These are phyloP conservation scores for Sporothrix sp. DNA, from an alignment of 2,329 filamentous ascomycete genomes.

Conservation along the genomic window DNA sequence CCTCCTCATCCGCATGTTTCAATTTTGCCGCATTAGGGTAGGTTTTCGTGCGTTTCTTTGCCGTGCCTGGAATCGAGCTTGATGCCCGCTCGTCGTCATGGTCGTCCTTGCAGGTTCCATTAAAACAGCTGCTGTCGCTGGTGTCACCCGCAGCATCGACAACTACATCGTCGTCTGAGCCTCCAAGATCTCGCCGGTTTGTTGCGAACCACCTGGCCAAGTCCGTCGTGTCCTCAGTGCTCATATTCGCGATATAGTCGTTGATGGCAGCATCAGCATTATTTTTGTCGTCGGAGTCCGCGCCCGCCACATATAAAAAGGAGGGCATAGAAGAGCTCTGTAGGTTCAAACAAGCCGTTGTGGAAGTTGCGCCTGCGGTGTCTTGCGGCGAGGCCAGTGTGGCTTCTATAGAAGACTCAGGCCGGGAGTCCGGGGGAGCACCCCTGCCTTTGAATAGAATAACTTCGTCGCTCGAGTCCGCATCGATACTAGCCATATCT, in stretches of 20 bases:
- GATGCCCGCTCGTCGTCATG: conserved; percentile 16
- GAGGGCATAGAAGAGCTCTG: not conserved
- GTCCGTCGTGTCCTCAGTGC: conserved; percentile 31
- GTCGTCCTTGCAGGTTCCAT: not conserved
- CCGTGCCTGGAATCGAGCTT: conserved; percentile 15
- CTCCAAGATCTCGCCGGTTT: conserved; percentile 34
- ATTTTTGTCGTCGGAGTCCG: conserved; percentile 18
- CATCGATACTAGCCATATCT: conserved; percentile 16
- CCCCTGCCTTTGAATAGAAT: conserved; percentile 47
- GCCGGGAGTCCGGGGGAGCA: not conserved
- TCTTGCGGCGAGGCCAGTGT: not conserved
- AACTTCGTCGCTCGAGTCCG: conserved; percentile 62
- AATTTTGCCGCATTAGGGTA: not conserved
- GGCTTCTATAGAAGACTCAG: not conserved
- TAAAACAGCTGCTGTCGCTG: not conserved
- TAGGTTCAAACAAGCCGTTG: not conserved
- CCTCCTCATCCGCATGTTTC: conserved; percentile 23
- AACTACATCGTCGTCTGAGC: conserved; percentile 31
- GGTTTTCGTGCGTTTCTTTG: not conserved
- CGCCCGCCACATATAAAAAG: not conserved
- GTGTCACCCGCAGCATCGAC: conserved; percentile 9
- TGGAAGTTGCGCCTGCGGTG: not conserved
- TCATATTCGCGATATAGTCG: conserved; percentile 64
- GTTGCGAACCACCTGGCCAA: conserved; percentile 21
- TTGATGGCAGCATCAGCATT: conserved; percentile 47